Evolutionary conservation across 495 filamentous ascomycete genomes (phyloP).

Genomic region (Paragyromitra xinjiangensis): DNA sequence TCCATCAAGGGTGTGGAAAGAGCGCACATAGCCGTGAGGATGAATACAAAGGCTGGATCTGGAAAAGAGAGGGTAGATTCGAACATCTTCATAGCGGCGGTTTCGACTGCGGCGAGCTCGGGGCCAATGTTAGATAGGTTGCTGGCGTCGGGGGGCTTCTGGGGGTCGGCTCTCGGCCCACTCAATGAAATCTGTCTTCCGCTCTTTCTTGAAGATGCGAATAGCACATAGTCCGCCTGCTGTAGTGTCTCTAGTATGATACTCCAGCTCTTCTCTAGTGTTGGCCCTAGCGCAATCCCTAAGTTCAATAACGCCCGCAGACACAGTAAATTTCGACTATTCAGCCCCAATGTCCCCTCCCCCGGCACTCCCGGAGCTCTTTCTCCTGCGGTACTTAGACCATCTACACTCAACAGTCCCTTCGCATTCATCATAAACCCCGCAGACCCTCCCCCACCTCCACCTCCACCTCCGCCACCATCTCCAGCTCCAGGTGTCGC

Average conservation of each 20-base stretch:
- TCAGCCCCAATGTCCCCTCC: slow-evolving; percentile 69
- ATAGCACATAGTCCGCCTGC: slow-evolving; percentile 86
- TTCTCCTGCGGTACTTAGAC: slow-evolving; percentile 63
- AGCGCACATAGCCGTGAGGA: slow-evolving; percentile 77
- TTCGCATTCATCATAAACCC: slow-evolving; percentile 69
- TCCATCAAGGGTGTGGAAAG: slow-evolving; percentile 62
- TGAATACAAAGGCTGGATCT: slow-evolving; percentile 77
- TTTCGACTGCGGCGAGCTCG: slow-evolving; percentile 87
- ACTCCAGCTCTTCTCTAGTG: slow-evolving; percentile 81
- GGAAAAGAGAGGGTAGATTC: slow-evolving; percentile 91
- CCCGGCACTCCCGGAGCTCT: slow-evolving; percentile 64
- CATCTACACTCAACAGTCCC: slow-evolving; percentile 73
- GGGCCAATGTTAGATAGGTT: slow-evolving; percentile 70
- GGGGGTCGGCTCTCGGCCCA: slow-evolving; percentile 51
- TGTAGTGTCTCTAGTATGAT: slow-evolving; percentile 91
- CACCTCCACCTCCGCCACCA: slow-evolving; percentile 16
- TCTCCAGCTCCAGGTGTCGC: slow-evolving; percentile 53
- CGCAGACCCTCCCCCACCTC: slow-evolving; percentile 58
- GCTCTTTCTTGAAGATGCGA: slow-evolving; percentile 59
- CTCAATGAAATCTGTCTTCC: slow-evolving; percentile 58
- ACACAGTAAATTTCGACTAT: slow-evolving; percentile 87
- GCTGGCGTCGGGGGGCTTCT: slow-evolving; percentile 49
- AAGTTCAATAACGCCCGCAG: slow-evolving; percentile 89
- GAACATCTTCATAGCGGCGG: slow-evolving; percentile 84
- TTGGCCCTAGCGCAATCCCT: slow-evolving; percentile 92